Percentiles rank a stretch among this genome's conserved stretches.
These are phyloP conservation scores for Taxawa tesnikishii DNA, from an alignment of 2,329 filamentous ascomycete species.

Conservation along the genomic window DNA sequence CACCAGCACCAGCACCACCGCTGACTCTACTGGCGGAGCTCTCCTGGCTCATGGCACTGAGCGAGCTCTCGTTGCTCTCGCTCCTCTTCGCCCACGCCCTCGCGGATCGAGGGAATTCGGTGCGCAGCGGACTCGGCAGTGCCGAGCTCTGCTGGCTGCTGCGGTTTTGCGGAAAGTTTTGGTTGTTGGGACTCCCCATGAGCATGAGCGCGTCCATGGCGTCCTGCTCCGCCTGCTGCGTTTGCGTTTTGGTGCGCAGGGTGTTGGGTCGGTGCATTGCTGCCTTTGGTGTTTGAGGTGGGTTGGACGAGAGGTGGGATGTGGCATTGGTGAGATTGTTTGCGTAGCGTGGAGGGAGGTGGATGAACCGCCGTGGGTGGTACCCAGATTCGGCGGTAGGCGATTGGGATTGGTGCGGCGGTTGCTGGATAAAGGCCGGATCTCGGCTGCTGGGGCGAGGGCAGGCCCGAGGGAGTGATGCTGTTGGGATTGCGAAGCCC, in stretches of 20 bases:
- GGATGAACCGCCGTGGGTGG: too few species aligned
- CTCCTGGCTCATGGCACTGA: conserved; percentile 1
- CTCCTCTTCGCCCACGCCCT: background rate
- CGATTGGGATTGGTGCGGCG: conserved; percentile 7
- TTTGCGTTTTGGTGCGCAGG: conserved; percentile 57
- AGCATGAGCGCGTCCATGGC: conserved; percentile 70
- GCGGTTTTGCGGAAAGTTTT: conserved; percentile 1
- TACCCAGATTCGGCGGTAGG: too few species aligned
- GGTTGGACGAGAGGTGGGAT: conserved; percentile 11
- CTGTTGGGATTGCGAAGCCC: background rate
- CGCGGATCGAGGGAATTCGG: conserved; percentile 1
- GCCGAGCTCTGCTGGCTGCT: conserved; percentile 1
- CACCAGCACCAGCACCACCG: conserved; percentile 2
- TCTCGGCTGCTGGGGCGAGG: conserved; percentile 17
- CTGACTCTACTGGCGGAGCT: conserved; percentile 1
- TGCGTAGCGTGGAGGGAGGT: conserved; percentile 4
- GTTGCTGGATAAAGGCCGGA: conserved; percentile 10
- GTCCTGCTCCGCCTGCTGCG: conserved; percentile 59
- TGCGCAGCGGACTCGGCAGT: background rate
- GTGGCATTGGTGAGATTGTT: conserved; percentile 5
- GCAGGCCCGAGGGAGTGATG: background rate
- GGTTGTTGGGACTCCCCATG: conserved; percentile 37
- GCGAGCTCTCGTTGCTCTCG: background rate
- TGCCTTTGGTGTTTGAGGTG: conserved; percentile 19
- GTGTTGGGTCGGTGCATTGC: conserved; percentile 29